Evolutionary conservation across 1,284 basidiomycete genomes (phyloP), one percentile per base, ranked within the genome.

Genomic region (Ustilago xerochloae): DNA sequence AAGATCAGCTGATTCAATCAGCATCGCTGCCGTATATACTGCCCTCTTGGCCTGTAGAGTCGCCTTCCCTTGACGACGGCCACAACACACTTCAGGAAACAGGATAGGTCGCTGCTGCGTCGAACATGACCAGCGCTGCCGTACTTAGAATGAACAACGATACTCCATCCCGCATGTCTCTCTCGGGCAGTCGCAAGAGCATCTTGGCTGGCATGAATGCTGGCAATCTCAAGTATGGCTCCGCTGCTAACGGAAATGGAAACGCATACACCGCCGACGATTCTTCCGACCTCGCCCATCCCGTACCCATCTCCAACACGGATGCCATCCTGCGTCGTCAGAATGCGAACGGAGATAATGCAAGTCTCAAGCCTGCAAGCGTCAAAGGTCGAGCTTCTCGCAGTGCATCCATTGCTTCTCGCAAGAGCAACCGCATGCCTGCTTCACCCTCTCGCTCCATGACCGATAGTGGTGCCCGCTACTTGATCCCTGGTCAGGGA

Each of bases 191-290:
- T 32, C 60, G 71, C 55, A 71, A 59, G 45, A 57, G 35, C 56
- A 76, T 72, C 36, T 38, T 76, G 2, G 74, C 74, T 20, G 65
- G 69, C 45, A 76, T 76, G 49, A 57, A 63, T 18, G 39, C 62
- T 12, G 49, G 16, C 32, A 16, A 54, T 6, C 13, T 35, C 53
- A 46, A 49, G 32, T 56, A 53, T 24, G 16, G 28, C 47, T 15
- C 18, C 18, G 13, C 24, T 39, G 20, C 22, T 20, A 13, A 22
- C 50, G 43, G 8, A 24, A 51, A 32, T 26, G 12, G 30, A 30
- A 46, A 47, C 16, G 41, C 24, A n/a, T n/a, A n/a, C 41, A n/a
- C 47, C 16, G n/a, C 18, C 18, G 61, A 63, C 22, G 55, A 63
- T 59, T 50, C 58, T 33, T 56, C 43, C 30, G 53, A 58, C 16